These are phyloP conservation scores for Neonectria ditissima DNA, from an alignment of 2,329 filamentous ascomycete genomes.

Conservation along the genomic window DNA sequence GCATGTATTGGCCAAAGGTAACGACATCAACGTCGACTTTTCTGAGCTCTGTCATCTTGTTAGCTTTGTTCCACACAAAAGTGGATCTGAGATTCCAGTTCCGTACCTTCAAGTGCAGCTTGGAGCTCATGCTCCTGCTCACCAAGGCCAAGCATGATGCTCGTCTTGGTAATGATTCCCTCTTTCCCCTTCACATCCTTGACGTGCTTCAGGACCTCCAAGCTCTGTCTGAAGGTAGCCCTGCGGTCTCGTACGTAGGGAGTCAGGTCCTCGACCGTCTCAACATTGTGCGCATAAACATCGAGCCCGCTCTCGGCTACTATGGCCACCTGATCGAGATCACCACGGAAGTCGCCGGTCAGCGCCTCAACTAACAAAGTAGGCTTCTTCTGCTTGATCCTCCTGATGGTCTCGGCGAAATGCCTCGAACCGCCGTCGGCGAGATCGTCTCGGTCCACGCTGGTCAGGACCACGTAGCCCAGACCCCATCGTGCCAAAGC, in stretches of 20 bases:
- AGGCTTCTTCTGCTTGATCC: constrained; percentile 88
- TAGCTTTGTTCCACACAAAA: constrained; percentile 19
- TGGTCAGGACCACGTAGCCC: constrained; percentile 95
- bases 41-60: constrained; percentile 72
- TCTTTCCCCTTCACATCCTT: constrained; percentile 78
- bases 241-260: constrained; percentile 90
- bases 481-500: constrained; percentile 92
- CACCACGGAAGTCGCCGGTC: constrained; percentile 88
- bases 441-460: constrained; percentile 93
- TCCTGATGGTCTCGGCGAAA: constrained; percentile 92
- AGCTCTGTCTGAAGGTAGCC: constrained; percentile 88
- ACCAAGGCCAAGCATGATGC: constrained; percentile 94
- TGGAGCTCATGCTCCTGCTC: constrained; percentile 90
- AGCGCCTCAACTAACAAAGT: constrained; percentile 84
- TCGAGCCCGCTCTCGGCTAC: constrained; percentile 91
- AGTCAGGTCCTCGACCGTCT: constrained; percentile 92
- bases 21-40: constrained; percentile 89
- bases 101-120: constrained; percentile 76
- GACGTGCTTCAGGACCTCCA: constrained; percentile 82
- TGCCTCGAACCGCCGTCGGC: constrained; percentile 88
- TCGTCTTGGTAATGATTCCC: constrained; percentile 96
- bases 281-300: constrained; percentile 97
- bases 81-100: constrained; percentile 2
- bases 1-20: constrained; percentile 99
- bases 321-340: constrained; percentile 86